Evolutionary conservation across 768 basidiomycete species (phyloP).

Genomic region (Leccinellum luteum): DNA sequence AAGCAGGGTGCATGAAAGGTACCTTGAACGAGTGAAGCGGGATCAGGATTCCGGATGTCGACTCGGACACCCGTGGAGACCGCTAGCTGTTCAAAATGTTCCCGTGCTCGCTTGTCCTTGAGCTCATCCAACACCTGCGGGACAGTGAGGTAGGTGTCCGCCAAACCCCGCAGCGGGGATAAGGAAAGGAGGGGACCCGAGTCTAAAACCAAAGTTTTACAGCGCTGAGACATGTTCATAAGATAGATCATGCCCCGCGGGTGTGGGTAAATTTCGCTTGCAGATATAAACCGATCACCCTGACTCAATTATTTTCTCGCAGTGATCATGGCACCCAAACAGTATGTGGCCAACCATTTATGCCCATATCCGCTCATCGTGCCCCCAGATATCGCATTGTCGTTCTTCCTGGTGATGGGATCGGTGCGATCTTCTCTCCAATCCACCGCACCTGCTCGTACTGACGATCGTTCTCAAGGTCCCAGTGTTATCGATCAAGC

Average conservation of each 20-base stretch:
- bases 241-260: too few species aligned
- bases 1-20: constrained; percentile 16
- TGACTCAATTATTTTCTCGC: not conserved
- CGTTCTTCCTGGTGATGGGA: constrained; percentile 94
- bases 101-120: constrained; percentile 81
- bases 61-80: constrained; percentile 75
- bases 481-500: constrained; percentile 91
- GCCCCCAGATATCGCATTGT: constrained; percentile 75
- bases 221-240: constrained; percentile 41
- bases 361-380: constrained; percentile 7
- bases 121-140: constrained; percentile 90
- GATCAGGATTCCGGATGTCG: constrained; percentile 65
- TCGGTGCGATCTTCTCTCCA: constrained; percentile 53
- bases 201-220: constrained; percentile 86
- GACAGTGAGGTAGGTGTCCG: constrained; percentile 81
- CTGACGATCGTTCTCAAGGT: constrained; percentile 43
- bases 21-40: constrained; percentile 66
- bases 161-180: constrained; percentile 85
- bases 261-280: not conserved
- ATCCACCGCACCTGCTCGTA: not conserved
- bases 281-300: not conserved
- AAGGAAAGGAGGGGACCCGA: constrained; percentile 90
- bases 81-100: constrained; percentile 80
- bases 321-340: constrained; percentile 41
- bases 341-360: constrained; percentile 33